Evolutionary conservation across 306 rosid genomes (phyloP).

Genomic region (Vachellia collinsii): DNA sequence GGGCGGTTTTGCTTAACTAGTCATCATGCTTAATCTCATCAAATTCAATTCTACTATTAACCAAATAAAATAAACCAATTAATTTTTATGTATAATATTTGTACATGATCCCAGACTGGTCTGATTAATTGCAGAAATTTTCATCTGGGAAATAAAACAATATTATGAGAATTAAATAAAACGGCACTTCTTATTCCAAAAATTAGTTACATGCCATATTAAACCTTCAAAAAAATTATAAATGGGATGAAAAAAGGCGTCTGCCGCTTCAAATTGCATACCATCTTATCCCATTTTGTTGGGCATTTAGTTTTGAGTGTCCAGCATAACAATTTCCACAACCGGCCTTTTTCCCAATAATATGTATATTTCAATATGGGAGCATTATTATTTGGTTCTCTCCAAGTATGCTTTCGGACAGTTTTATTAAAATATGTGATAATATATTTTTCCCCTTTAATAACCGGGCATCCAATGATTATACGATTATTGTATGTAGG

Average conservation of each 20-base stretch:
- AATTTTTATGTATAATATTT: too few relatives aligned
- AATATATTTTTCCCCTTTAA: not conserved
- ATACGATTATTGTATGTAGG: not conserved
- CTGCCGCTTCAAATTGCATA: not conserved
- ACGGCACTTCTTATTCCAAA: not conserved
- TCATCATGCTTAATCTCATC: not conserved
- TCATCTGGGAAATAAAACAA: too few relatives aligned
- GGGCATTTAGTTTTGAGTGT: slow-evolving; percentile 20
- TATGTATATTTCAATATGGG: slow-evolving; percentile 1
- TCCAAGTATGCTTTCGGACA: slow-evolving; percentile 1
- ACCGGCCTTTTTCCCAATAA: not conserved
- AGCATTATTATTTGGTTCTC: not conserved
- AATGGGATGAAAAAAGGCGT: not conserved
- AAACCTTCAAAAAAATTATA: too few relatives aligned
- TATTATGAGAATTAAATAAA: too few relatives aligned
- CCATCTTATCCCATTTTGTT: not conserved
- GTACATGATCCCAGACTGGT: not conserved
- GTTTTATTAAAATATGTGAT: not conserved
- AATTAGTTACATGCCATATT: not conserved
- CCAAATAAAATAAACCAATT: too few relatives aligned
- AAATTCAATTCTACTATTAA: too few relatives aligned
- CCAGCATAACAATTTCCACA: slow-evolving; percentile 30
- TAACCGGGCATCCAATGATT: not conserved
- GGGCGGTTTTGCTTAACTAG: slow-evolving; percentile 49
- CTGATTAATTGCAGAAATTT: too few relatives aligned